Percentiles rank a stretch among this genome's conserved stretches.
Evolutionary conservation across 495 filamentous ascomycete genomes (phyloP).

Genomic region (Aspergillus taichungensis): DNA sequence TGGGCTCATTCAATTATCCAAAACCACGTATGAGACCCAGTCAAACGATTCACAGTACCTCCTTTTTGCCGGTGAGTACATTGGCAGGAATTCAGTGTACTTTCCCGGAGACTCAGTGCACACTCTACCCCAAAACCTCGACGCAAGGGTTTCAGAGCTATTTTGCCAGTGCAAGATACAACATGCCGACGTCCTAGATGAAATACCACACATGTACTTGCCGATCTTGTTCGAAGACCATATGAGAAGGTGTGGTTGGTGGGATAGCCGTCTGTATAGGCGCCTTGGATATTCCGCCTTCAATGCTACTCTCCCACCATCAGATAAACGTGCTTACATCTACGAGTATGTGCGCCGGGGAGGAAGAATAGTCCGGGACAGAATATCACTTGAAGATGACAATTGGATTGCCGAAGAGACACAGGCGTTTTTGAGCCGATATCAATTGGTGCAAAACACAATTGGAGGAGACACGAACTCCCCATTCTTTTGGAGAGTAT

Average conservation of each 20-base stretch:
- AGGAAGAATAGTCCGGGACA: conserved; percentile 24
- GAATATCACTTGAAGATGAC: conserved; percentile 14
- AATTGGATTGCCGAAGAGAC: conserved; percentile 11
- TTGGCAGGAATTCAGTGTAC: no score
- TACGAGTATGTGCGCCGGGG: conserved; percentile 43
- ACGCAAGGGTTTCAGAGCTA: conserved; percentile 30
- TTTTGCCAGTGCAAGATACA: conserved; percentile 24
- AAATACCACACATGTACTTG: conserved; percentile 43
- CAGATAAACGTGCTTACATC: conserved; percentile 14
- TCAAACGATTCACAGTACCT: conserved; percentile 19
- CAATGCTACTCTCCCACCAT: conserved; percentile 25
- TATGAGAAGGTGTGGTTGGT: conserved; percentile 55
- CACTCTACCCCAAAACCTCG: conserved; percentile 7
- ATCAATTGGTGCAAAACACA: conserved; percentile 9
- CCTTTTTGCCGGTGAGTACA: conserved; percentile 38
- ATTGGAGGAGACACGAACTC: conserved; percentile 4
- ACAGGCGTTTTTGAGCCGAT: conserved; percentile 5
- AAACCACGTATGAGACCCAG: conserved; percentile 4
- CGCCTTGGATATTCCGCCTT: conserved; percentile 51
- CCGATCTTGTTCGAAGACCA: conserved; percentile 51
- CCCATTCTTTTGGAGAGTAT: conserved; percentile 26
- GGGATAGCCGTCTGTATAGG: conserved; percentile 42
- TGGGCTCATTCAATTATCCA: conserved; percentile 26
- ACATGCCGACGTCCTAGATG: conserved; percentile 3
- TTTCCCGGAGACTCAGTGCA: no score